phyloP scores from a whole-genome alignment of 805 yeast genomes.

The Candida montana region DNA sequence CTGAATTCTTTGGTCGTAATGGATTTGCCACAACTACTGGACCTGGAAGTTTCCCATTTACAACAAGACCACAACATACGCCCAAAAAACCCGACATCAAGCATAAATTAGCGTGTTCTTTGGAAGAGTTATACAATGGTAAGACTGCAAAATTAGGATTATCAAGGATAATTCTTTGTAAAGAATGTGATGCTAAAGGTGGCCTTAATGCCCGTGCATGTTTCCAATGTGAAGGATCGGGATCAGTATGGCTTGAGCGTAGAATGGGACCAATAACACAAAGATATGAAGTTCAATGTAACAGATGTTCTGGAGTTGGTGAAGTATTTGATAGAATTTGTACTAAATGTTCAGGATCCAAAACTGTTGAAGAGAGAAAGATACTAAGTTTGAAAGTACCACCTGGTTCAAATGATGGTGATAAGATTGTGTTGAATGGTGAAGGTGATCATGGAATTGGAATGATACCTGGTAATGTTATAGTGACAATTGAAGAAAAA shows the following conservation, averaged over 20 bases:
- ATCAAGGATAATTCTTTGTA: slow-evolving; percentile 45
- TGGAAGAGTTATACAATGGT: slow-evolving; percentile 56
- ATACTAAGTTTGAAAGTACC: slow-evolving; percentile 47
- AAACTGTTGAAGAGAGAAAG: slow-evolving; percentile 42
- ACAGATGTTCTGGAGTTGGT: slow-evolving; percentile 40
- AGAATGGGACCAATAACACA: slow-evolving; percentile 43
- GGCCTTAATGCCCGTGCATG: slow-evolving; percentile 32
- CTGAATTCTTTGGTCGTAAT: slow-evolving; percentile 28
- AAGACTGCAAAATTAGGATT: slow-evolving; percentile 50
- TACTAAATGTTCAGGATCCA: slow-evolving; percentile 39
- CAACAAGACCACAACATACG: slow-evolving; percentile 12
- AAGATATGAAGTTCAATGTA: slow-evolving; percentile 39
- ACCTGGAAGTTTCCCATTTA: neutral
- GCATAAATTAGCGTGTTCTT: slow-evolving; percentile 47
- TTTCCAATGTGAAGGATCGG: slow-evolving; percentile 37
- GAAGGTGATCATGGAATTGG: slow-evolving; percentile 62
- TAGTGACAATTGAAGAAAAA: slow-evolving; percentile 44
- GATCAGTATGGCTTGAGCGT: slow-evolving; percentile 34
- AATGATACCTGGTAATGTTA: slow-evolving; percentile 62
- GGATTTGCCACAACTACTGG: slow-evolving; percentile 11
- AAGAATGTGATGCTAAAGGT: slow-evolving; percentile 48
- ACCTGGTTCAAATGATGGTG: slow-evolving; percentile 52
- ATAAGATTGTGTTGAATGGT: slow-evolving; percentile 46
- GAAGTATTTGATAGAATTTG: slow-evolving; percentile 31
- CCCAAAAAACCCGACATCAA: slow-evolving; percentile 49